A percentile compares a stretch with the other conserved stretches of the same genome.
phyloP scores from a whole-genome alignment of 2,329 filamentous ascomycete genomes.

The Aureobasidium sp. region DNA sequence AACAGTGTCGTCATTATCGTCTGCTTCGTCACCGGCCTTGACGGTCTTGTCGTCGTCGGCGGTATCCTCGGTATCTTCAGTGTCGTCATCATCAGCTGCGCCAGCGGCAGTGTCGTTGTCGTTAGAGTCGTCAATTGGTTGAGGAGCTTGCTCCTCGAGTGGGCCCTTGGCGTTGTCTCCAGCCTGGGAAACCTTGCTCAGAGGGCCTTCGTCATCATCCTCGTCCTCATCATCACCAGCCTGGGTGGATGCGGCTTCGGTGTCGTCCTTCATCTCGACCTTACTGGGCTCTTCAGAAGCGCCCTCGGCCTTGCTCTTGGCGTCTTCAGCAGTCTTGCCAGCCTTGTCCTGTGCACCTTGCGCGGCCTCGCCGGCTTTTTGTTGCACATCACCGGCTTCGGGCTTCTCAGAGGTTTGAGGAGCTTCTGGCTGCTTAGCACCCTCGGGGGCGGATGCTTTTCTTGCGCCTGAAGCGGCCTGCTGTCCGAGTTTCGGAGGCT shows the following conservation, averaged over 20 bases:
- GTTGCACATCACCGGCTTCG: conserved; percentile 25
- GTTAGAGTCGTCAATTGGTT: conserved; percentile 36
- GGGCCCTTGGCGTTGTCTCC: conserved; percentile 36
- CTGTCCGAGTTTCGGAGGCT: conserved; percentile 34
- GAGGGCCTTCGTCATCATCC: conserved; percentile 27
- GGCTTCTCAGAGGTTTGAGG: conserved; percentile 25
- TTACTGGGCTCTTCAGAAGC: conserved; percentile 25
- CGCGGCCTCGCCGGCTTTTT: conserved; percentile 24
- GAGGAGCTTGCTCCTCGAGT: conserved; percentile 37
- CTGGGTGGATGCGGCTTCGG: conserved; percentile 20
- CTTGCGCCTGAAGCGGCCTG: conserved; percentile 22
- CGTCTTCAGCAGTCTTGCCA: conserved; percentile 24
- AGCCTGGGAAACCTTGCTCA: conserved; percentile 40
- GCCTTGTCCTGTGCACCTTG: conserved; percentile 20
- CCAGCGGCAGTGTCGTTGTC: conserved; percentile 29
- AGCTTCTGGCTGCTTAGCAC: conserved; percentile 18
- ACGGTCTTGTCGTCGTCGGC: conserved; percentile 35
- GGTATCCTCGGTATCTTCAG: conserved; percentile 25
- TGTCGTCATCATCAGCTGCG: conserved; percentile 34
- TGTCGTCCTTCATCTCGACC: conserved; percentile 29
- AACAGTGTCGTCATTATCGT: conserved; percentile 22
- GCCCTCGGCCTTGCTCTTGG: conserved; percentile 32
- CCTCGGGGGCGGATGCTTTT: conserved; percentile 19
- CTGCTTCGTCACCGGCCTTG: conserved; percentile 31
- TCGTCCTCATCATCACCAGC: conserved; percentile 27